These are phyloP conservation scores for Neurospora sp. DNA, from an alignment of 495 filamentous ascomycete species.

Conservation along the genomic window DNA sequence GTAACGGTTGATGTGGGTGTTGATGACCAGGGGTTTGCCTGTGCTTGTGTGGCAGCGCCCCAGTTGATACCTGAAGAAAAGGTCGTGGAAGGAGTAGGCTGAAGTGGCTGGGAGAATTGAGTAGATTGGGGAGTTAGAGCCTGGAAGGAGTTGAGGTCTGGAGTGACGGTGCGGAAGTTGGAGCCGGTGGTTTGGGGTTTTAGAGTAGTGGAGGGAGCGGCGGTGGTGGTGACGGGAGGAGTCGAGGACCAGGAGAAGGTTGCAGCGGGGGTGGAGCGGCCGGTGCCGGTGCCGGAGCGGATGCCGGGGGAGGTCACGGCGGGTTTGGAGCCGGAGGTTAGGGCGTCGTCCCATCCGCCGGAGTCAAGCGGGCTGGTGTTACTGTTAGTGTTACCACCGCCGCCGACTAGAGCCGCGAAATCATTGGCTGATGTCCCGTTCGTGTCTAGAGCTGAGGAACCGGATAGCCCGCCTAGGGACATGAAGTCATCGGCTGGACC, in stretches of 20 bases:
- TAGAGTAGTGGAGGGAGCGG: conserved; percentile 14
- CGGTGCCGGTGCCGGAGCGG: conserved; percentile 5
- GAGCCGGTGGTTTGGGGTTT: conserved; percentile 23
- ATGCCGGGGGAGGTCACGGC: conserved; percentile 15
- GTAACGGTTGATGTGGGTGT: conserved; percentile 10
- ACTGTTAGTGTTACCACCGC: conserved; percentile 25
- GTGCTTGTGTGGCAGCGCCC: conserved; percentile 14
- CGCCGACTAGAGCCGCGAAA: conserved; percentile 83
- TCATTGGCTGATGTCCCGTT: conserved; percentile 53
- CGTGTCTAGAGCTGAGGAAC: conserved; percentile 34
- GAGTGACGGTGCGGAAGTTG: conserved; percentile 45
- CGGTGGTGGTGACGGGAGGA: conserved; percentile 17
- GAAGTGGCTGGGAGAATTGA: conserved; percentile 45
- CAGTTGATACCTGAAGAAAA: conserved; percentile 32
- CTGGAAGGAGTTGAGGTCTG: conserved; percentile 39
- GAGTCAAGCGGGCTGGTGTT: conserved; percentile 28
- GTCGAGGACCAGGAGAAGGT: conserved; percentile 55
- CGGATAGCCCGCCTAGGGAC: conserved; percentile 43
- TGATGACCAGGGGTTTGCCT: conserved; percentile 25
- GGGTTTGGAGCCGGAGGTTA: conserved; percentile 9
- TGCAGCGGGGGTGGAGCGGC: conserved; percentile 23
- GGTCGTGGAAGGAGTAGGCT: conserved; percentile 19
- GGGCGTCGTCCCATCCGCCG: conserved; percentile 29
- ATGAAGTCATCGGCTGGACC: conserved; percentile 47
- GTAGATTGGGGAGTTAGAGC: conserved; percentile 41